Base-by-base conservation (phyloP, 176 grass and related monocot species). In the Urochloa ruziziensis region DNA sequence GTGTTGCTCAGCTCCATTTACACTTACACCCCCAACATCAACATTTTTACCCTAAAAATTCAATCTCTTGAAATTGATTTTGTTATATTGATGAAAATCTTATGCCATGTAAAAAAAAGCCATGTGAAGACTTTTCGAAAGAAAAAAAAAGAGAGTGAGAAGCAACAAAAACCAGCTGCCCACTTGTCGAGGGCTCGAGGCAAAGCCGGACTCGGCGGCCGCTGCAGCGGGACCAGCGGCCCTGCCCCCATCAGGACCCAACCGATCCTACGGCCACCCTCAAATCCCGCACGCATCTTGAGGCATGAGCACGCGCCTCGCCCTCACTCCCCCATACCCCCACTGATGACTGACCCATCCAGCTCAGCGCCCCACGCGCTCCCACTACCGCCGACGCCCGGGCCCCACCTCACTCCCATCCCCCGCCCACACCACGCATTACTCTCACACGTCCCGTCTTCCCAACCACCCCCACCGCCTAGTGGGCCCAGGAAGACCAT, bases 321-420 rank as follows among this genome's bases (percentile, higher is more conserved):
- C 4, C 39, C 39, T 40, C 39, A 6, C 3, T 51, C 48, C 2
- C 59, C 2, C 56, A 10, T 6, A 6, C 1, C 2, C 37, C 16
- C 52, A 39, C 37, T 39, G 37, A 6, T 39, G 37, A 57, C 54
- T 34, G 62, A 65, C 1, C 15, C 32, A 10, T 75, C 87, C 87
- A 89, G 77, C 87, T 89, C 87, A 89, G 52, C 64, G 21, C 36
- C 39, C 40, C 37, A 70, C 29, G 47, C 29, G 4, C 78, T 28
- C 60, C 29, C 71, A 17, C 72, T 28, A 23, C 62, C 53, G 33
- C 77, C 62, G 82, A 81, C 46, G 21, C 0, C 4, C 7, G 77
- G 82, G 77, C 2, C 87, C 87, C 52, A 7, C 69, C 28, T 5
- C 40, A n/a, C n/a, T n/a, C n/a, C n/a, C n/a, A n/a, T n/a, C n/a